Percentiles rank a stretch among this genome's conserved stretches.
Evolutionary conservation across 495 filamentous ascomycete species (phyloP).

Genomic region (Lasiosphaeris hirsuta): DNA sequence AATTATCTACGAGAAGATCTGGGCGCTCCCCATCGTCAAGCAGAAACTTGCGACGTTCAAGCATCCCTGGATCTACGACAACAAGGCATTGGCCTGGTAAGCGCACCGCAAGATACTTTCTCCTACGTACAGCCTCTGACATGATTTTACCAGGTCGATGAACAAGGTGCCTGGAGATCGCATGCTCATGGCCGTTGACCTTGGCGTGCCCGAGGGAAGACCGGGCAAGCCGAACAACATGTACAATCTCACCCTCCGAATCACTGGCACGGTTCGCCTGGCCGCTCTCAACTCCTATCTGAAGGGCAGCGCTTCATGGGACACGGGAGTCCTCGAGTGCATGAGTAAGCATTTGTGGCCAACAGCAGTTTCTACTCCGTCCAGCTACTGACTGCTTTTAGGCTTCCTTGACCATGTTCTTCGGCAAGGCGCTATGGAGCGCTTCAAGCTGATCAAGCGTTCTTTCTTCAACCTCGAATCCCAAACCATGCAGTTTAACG

Average conservation of each 20-base stretch:
- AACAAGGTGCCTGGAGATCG: constrained; percentile 36
- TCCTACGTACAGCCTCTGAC: constrained; percentile 19
- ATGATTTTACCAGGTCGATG: constrained; percentile 28
- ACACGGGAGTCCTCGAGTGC: constrained; percentile 66
- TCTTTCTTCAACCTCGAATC: constrained; percentile 63
- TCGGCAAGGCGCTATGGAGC: constrained; percentile 66
- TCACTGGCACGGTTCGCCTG: constrained; percentile 60
- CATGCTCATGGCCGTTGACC: constrained; percentile 54
- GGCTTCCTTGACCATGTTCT: constrained; percentile 82
- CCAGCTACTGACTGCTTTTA: constrained; percentile 6
- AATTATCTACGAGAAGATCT: constrained; percentile 64
- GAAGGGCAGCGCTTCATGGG: constrained; percentile 50
- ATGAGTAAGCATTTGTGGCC: constrained; percentile 50
- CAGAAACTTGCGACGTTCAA: constrained; percentile 39
- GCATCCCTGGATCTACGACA: constrained; percentile 69
- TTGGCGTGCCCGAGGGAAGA: constrained; percentile 58
- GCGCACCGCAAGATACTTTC: constrained; percentile 16
- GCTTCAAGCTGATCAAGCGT: constrained; percentile 66
- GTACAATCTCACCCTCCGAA: constrained; percentile 56
- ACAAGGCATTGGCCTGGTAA: constrained; percentile 74
- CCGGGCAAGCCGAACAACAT: constrained; percentile 43
- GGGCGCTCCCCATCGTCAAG: constrained; percentile 61
- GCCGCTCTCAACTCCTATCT: constrained; percentile 64
- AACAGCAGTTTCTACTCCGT: not conserved
- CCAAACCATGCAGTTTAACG: constrained; percentile 11